Evolutionary conservation across 768 basidiomycete genomes (phyloP).

Genomic region (Amanita fuliginea): DNA sequence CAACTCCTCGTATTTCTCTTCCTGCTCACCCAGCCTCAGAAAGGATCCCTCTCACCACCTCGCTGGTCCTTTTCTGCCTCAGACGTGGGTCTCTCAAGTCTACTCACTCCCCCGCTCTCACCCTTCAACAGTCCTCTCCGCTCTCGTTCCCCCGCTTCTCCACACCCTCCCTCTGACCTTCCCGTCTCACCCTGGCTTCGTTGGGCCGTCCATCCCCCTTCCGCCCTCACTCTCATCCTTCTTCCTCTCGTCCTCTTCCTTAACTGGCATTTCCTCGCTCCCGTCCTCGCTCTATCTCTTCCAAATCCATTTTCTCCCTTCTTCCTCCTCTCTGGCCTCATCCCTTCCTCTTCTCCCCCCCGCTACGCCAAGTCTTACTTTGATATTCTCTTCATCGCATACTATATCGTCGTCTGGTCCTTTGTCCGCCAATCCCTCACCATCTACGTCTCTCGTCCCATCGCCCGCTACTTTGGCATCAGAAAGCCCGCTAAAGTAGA

Average conservation of each 20-base stretch:
- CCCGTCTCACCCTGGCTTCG: slow-evolving; percentile 32
- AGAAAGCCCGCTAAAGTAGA: slow-evolving; percentile 54
- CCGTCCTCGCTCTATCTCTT: slow-evolving; percentile 31
- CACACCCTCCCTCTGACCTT: slow-evolving; percentile 22
- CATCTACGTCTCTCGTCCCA: slow-evolving; percentile 48
- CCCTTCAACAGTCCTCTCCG: slow-evolving; percentile 22
- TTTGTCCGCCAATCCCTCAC: slow-evolving; percentile 73
- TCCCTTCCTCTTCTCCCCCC: slow-evolving; percentile 39
- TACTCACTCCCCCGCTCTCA: slow-evolving; percentile 5
- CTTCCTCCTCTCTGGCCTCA: slow-evolving; percentile 60
- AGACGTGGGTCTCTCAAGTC: slow-evolving; percentile 35
- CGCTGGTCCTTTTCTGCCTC: slow-evolving; percentile 48
- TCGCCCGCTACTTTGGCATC: slow-evolving; percentile 67
- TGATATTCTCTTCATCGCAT: slow-evolving; percentile 73
- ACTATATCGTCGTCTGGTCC: slow-evolving; percentile 83
- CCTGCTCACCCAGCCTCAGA: slow-evolving; percentile 18
- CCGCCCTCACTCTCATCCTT: slow-evolving; percentile 57
- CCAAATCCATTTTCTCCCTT: slow-evolving; percentile 67
- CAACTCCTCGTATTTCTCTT: not conserved
- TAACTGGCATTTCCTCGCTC: slow-evolving; percentile 49
- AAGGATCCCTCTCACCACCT: slow-evolving; percentile 49
- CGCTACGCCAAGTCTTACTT: slow-evolving; percentile 63
- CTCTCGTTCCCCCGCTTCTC: slow-evolving; percentile 28
- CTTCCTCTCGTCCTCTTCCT: slow-evolving; percentile 48
- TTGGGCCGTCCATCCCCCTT: slow-evolving; percentile 70